Base-by-base conservation (phyloP, 2,329 filamentous ascomycete genomes). In the Aphanoascus verrucosus region DNA sequence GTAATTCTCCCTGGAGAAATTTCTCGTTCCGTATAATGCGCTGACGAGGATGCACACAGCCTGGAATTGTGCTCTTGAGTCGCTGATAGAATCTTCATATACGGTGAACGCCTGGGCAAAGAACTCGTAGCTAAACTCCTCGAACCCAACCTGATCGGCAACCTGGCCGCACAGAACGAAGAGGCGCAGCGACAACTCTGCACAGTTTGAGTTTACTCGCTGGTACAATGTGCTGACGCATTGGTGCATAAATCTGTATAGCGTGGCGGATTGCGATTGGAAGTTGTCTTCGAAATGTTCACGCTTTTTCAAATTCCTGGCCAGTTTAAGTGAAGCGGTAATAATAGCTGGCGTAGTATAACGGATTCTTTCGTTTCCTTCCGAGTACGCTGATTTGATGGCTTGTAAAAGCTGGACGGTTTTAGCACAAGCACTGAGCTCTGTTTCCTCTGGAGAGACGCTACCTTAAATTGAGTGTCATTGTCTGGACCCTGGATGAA, bases 51-150 rank as follows among this genome's bases (percentile, higher is more conserved):
- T 85, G 62, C 90, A 96, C 0, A 98, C 93, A 1, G 93, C 91
- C 72, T 98, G 93, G 75, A 97, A 98, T 67, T 98, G 93, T 12
- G 90, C 91, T 67, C 94, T 85, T 14, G 89, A 95, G 67, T 98
- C 94, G 57, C 88, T 93, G 58, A 98, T 86, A 0, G 88, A 85
- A 69, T 98, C 93, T 67, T 98, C 93, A 65, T 98, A 98, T 7
- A 97, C 88, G 0, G 91, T 97, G 63, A 98, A 98, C 0, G 93
- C 91, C 69, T 98, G 93, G 0, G 93, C 93, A 62, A 96, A 97
- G 74, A 94, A 98, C 66, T 98, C 93, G 68, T 98, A 98, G 9
- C 89, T 86, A 41, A 95, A 88, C 71, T 98, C 93, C 67, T 98
- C 91, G 61, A 94, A 94, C 1, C 86, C 86, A 9, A 83, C 88